Evolutionary conservation across 108 stramenopile species (phyloP).

Genomic region (Discostella stelligeroides): DNA sequence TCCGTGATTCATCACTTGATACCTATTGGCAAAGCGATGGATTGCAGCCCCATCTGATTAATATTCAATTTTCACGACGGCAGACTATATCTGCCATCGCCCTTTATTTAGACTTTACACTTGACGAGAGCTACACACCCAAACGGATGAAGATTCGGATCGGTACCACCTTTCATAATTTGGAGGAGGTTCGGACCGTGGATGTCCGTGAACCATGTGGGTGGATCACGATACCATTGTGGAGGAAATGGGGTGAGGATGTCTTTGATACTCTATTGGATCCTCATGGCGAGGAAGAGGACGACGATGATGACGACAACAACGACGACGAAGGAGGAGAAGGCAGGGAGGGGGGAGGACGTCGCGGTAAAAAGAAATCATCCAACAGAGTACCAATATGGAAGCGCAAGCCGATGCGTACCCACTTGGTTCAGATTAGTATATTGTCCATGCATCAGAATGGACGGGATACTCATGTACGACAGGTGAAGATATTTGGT

Average conservation of each 20-base stretch:
- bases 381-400: constrained; percentile 33
- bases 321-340: constrained; percentile 44
- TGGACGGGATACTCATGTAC: constrained; percentile 95
- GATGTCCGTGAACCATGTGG: constrained; percentile 89
- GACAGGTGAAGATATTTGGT: constrained; percentile 93
- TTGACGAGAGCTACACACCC: constrained; percentile 95
- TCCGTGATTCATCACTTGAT: constrained; percentile 74
- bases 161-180: constrained; percentile 93
- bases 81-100: constrained; percentile 86
- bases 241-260: constrained; percentile 47
- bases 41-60: constrained; percentile 92
- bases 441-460: constrained; percentile 96
- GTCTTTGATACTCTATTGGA: constrained; percentile 65
- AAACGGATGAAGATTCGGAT: constrained; percentile 83
- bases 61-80: constrained; percentile 91
- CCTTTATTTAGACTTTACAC: constrained; percentile 89
- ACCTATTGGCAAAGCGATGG: constrained; percentile 98
- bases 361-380: constrained; percentile 18
- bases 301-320: no score
- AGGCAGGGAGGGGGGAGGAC: constrained; percentile 8
- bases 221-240: constrained; percentile 81
- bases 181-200: constrained; percentile 79
- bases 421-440: constrained; percentile 91
- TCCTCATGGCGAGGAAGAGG: constrained; percentile 53
- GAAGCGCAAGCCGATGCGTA: constrained; percentile 63